Percentiles rank a stretch among this genome's conserved stretches.
phyloP scores from a whole-genome alignment of 805 yeast genomes.

The Yarrowia sp. region DNA sequence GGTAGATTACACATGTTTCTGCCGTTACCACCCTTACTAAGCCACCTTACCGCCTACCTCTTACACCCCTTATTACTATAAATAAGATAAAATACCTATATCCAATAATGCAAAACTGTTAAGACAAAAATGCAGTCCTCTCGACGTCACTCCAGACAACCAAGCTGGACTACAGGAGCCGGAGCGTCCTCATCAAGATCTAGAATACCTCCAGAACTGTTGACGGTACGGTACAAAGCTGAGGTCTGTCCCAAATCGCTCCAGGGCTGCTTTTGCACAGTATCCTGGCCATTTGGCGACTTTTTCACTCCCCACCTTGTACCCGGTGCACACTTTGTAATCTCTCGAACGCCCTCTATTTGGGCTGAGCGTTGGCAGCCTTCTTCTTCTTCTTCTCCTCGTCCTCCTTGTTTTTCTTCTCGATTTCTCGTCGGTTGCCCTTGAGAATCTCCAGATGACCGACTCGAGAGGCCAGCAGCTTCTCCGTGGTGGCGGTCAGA shows the following conservation, averaged over 20 bases:
- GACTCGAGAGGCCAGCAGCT: constrained; percentile 82
- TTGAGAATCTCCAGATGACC: constrained; percentile 92
- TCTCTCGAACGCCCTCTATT: constrained; percentile 7
- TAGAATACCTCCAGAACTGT: constrained; percentile 2
- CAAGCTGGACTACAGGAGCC: constrained; percentile 29
- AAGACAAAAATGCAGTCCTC: not conserved
- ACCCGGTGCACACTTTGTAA: constrained; percentile 19
- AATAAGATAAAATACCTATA: constrained; percentile 31
- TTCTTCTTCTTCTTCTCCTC: constrained; percentile 43
- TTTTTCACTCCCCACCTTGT: constrained; percentile 7
- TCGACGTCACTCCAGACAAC: constrained; percentile 14
- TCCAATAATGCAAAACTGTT: constrained; percentile 18
- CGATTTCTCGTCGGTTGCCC: constrained; percentile 87
- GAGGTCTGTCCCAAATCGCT: constrained; percentile 1
- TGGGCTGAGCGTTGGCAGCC: constrained; percentile 35
- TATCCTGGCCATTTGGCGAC: not conserved
- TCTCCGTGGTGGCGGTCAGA: constrained; percentile 74
- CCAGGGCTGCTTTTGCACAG: constrained; percentile 3
- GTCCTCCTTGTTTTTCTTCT: constrained; percentile 62
- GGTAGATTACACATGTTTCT: too few relatives aligned
- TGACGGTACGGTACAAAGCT: constrained; percentile 1
- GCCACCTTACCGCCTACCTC: too few relatives aligned
- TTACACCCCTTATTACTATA: not conserved
- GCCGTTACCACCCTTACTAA: too few relatives aligned
- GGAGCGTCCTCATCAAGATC: constrained; percentile 1